Base-by-base conservation (phyloP, 139 green algal genomes). In the Mychonastes homosphaera region DNA sequence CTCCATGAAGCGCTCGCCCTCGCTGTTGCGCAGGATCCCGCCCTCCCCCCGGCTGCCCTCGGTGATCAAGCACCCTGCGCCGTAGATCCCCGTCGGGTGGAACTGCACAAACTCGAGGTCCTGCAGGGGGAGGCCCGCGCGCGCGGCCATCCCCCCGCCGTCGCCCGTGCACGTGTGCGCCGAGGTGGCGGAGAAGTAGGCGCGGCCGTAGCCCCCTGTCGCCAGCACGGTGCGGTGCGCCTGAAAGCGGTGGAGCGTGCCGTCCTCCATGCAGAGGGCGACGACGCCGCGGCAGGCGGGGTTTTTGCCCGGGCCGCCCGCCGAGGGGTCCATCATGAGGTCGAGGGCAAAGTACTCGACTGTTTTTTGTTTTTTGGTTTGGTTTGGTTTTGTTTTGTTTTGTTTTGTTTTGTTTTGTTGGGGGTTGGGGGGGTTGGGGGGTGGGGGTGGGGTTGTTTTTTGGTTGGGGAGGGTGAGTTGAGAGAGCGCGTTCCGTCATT, bases 1-100 rank as follows among this genome's bases (percentile, higher is more conserved):
- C 73, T 98, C 92, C 92, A 99, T 99, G 77, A 99, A 99, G 38
- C 89, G 79, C 81, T 99, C 92, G 27, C 92, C 92, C 76, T 99
- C 79, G 35, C 66, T 84, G 85, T 99, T 99, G 49, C 92, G 73
- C 63, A 99, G 73, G 54, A 99, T 91, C 59, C 92, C 92, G 18
- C 92, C 92, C 79, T 99, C 92, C 12, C 92, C 92, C 12, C 92
- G 75, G 6, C 67, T 85, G 43, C 92, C 92, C 78, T 99, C 92
- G 4, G 92, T 99, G 78, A 99, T 99, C 1, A 99, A 75, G 84
- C 92, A 99, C 40, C 92, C 92, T 9, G 92, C 91, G 18, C 92
- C 92, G 62, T 99, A 99, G 72, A 99, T 98, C 50, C 92, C 90
- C 19, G 92, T 99, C 30, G 92, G 92, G 65, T 99, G 92, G 79